These are phyloP conservation scores for Bruguiera gymnorhiza DNA, from an alignment of 345 rosid species.

Conservation along the genomic window DNA sequence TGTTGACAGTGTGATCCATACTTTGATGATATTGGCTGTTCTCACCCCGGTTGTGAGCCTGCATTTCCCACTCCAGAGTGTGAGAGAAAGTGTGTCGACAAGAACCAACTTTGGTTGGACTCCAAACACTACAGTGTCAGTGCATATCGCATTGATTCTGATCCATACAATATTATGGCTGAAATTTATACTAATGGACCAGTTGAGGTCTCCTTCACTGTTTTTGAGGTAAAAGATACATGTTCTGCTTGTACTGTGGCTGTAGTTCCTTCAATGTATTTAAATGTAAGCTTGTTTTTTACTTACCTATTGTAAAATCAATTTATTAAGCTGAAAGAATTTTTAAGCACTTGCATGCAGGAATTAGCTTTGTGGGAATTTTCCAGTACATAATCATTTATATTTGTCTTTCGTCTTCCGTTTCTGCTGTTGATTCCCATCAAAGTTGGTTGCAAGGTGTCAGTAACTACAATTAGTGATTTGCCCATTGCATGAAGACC, in stretches of 20 bases:
- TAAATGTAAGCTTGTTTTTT: background rate
- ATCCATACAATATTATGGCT: conserved; percentile 73
- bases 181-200: conserved; percentile 89
- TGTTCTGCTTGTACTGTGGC: conserved; percentile 3
- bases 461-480: background rate
- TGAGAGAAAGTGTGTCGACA: conserved; percentile 58
- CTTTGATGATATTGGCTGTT: conserved; percentile 80
- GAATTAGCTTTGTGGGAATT: background rate
- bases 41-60: conserved; percentile 98
- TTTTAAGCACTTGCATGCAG: background rate
- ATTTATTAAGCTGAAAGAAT: background rate
- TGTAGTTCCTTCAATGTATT: background rate
- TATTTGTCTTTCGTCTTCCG: background rate
- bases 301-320: background rate
- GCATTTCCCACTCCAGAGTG: conserved; percentile 82
- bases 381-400: too few relatives aligned
- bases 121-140: conserved; percentile 76
- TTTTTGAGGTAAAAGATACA: conserved; percentile 65
- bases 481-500: background rate
- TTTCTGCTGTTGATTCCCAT: background rate
- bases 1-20: conserved; percentile 80
- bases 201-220: conserved; percentile 85
- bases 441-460: background rate
- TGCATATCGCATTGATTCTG: conserved; percentile 65
- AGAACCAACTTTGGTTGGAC: conserved; percentile 65